Evolutionary conservation across 2,329 filamentous ascomycete genomes (phyloP).

Genomic region (Cytospora leucostoma): DNA sequence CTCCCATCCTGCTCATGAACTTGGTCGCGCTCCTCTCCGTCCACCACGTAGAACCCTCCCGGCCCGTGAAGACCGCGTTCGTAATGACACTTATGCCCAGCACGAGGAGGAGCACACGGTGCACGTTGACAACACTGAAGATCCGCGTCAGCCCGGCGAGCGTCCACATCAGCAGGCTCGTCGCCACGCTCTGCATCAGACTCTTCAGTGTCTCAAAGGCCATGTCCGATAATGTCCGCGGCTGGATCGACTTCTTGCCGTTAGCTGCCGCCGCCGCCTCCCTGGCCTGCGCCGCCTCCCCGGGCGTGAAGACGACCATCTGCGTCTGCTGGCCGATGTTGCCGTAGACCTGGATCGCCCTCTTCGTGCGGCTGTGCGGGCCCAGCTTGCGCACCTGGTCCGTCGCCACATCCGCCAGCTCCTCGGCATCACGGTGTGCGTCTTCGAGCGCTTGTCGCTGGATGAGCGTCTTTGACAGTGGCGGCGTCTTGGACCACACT

Average conservation of each 20-base stretch:
- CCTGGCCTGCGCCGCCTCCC: constrained; percentile 38
- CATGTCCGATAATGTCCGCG: constrained; percentile 66
- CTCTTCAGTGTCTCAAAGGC: constrained; percentile 72
- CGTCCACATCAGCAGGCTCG: constrained; percentile 75
- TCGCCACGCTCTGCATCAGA: constrained; percentile 72
- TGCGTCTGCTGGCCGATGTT: constrained; percentile 70
- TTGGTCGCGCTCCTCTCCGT: constrained; percentile 74
- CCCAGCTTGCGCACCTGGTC: constrained; percentile 78
- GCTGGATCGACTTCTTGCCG: constrained; percentile 57
- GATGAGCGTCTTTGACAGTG: constrained; percentile 61
- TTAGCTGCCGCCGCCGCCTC: constrained; percentile 42
- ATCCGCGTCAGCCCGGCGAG: constrained; percentile 66
- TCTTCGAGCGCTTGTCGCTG: constrained; percentile 75
- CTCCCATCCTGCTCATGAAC: constrained; percentile 81
- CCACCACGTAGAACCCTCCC: constrained; percentile 79
- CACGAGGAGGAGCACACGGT: constrained; percentile 71
- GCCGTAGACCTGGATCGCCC: constrained; percentile 78
- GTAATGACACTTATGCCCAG: constrained; percentile 68
- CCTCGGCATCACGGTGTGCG: constrained; percentile 69
- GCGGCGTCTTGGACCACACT: constrained; percentile 76
- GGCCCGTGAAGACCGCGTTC: constrained; percentile 75
- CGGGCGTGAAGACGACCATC: constrained; percentile 61
- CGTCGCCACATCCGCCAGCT: constrained; percentile 73
- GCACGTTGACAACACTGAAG: constrained; percentile 69
- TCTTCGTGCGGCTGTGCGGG: constrained; percentile 71